Conservation (phyloP, 228 moss, liverwort and hornwort genomes). For the Sphagnum fallax region DNA sequence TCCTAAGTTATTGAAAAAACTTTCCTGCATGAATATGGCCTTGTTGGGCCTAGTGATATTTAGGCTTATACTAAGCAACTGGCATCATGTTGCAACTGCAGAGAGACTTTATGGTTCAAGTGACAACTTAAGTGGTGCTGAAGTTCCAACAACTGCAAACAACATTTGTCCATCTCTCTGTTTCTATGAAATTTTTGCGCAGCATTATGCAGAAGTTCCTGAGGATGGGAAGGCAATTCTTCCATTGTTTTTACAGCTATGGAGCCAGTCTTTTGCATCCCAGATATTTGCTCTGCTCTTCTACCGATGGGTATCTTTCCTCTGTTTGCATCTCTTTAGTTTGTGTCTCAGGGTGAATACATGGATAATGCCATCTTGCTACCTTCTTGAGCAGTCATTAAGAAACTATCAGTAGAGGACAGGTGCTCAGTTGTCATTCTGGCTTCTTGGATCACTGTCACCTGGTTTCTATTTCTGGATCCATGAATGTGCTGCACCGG, state of each 20-base stretch:
- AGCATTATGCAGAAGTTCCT: slow-evolving; percentile 87
- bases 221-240: slow-evolving; percentile 77
- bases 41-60: too few relatives aligned
- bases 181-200: slow-evolving; percentile 93
- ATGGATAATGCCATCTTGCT: too few relatives aligned
- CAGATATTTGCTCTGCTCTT: slow-evolving; percentile 95
- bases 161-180: slow-evolving; percentile 47
- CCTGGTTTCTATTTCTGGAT: too few relatives aligned
- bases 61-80: background rate
- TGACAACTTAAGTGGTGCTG: slow-evolving; percentile 6
- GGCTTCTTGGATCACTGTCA: too few relatives aligned
- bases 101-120: slow-evolving; percentile 49
- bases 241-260: slow-evolving; percentile 75
- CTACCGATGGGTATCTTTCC: slow-evolving; percentile 64
- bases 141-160: slow-evolving; percentile 22
- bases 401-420: too few relatives aligned
- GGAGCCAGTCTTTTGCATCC: slow-evolving; percentile 95
- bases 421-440: too few relatives aligned
- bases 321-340: background rate
- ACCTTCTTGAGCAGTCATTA: too few relatives aligned
- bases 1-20: too few relatives aligned
- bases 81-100: slow-evolving; percentile 16
- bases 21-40: too few relatives aligned
- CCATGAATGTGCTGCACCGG: too few relatives aligned
- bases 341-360: background rate